Conservation (phyloP, 345 rosid genomes). For the Cardamine chenopodiifolia region DNA sequence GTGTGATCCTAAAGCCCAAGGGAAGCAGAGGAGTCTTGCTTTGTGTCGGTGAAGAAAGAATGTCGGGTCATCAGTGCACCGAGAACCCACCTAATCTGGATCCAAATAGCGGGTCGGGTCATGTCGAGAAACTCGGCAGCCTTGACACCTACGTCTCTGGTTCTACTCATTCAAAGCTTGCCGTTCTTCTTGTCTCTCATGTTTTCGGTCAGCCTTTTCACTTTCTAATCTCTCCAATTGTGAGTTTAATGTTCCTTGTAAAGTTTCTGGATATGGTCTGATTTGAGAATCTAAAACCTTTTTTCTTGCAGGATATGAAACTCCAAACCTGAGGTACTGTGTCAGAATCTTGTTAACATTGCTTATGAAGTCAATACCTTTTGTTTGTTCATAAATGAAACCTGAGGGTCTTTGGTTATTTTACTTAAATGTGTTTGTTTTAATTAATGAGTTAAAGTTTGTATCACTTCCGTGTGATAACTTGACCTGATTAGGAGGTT, state of each 20-base stretch:
- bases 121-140: constrained; percentile 59
- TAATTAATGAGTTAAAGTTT: no score
- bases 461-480: no score
- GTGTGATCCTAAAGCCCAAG: background rate
- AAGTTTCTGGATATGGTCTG: background rate
- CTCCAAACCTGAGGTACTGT: constrained; percentile 75
- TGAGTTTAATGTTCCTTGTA: background rate
- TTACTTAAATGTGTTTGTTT: no score
- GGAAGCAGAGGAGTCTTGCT: background rate
- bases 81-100: constrained; percentile 63
- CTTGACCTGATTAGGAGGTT: no score
- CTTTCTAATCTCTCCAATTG: background rate
- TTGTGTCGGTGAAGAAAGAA: constrained; percentile 12
- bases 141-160: constrained; percentile 68
- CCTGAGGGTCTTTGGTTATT: background rate
- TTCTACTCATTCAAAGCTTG: constrained; percentile 55
- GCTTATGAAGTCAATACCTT: constrained; percentile 2
- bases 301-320: constrained; percentile 69
- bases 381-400: no score
- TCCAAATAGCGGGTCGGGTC: constrained; percentile 61
- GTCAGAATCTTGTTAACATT: constrained; percentile 2
- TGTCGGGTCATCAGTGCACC: constrained; percentile 72
- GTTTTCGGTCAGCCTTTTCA: constrained; percentile 50
- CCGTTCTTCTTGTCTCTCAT: constrained; percentile 70
- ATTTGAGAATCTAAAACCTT: constrained; percentile 3